Conservation (phyloP, 176 grass and related monocot genomes). For the Guadua angustifolia region DNA sequence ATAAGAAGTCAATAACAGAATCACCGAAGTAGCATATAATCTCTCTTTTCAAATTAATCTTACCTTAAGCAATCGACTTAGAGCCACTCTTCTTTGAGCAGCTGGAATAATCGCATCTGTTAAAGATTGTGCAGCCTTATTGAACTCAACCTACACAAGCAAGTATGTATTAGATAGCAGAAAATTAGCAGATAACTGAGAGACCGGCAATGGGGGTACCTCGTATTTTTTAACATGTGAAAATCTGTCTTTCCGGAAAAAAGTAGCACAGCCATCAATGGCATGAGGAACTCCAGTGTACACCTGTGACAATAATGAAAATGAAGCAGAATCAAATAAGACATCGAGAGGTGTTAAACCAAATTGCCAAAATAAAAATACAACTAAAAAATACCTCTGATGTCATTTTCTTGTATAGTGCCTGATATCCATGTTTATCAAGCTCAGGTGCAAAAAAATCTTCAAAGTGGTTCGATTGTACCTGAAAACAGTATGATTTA, state of each 20-base stretch:
- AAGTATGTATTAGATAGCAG: constrained; percentile 39
- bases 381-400: constrained; percentile 63
- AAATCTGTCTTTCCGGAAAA: constrained; percentile 99
- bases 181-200: constrained; percentile 32
- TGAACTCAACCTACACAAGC: constrained; percentile 90
- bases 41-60: constrained; percentile 16
- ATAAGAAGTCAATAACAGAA: constrained; percentile 31
- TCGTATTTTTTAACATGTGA: constrained; percentile 99
- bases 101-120: constrained; percentile 85
- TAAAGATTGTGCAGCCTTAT: constrained; percentile 99
- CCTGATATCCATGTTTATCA: constrained; percentile 99
- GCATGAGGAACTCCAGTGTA: constrained; percentile 69
- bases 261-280: constrained; percentile 94
- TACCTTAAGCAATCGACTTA: constrained; percentile 89
- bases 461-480: constrained; percentile 89
- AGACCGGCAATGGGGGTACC: constrained; percentile 51
- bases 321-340: constrained; percentile 37
- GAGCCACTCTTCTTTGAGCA: constrained; percentile 83
- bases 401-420: constrained; percentile 97
- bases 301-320: constrained; percentile 54
- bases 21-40: not conserved
- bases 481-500: constrained; percentile 59
- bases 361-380: constrained; percentile 40
- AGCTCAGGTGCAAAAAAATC: constrained; percentile 97
- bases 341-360: not conserved